These are phyloP conservation scores for Lepidium aucheri DNA, from an alignment of 345 rosid genomes.

Conservation along the genomic window DNA sequence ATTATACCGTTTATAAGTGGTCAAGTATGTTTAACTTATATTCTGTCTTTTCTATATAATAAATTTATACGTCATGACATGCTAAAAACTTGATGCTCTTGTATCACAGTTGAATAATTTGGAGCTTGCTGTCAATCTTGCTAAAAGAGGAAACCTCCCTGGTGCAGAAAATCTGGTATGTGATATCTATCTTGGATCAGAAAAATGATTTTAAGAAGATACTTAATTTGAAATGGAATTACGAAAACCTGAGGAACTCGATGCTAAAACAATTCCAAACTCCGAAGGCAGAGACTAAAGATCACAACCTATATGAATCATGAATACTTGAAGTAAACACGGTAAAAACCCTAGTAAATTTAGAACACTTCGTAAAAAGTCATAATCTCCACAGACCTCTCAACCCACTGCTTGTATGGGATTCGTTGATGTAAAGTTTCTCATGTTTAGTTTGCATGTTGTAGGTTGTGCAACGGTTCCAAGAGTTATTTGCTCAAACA, in stretches of 20 bases:
- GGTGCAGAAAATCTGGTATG: slow-evolving; percentile 98
- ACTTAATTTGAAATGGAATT: background rate
- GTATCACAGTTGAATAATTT: slow-evolving; percentile 77
- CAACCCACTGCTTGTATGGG: background rate
- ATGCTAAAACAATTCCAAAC: background rate
- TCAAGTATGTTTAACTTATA: slow-evolving; percentile 52
- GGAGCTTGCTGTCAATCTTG: slow-evolving; percentile 98
- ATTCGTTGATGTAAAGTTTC: background rate
- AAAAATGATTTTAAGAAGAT: background rate
- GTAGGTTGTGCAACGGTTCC: slow-evolving; percentile 99
- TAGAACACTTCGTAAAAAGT: background rate
- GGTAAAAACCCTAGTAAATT: background rate
- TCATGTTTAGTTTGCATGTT: slow-evolving; percentile 18
- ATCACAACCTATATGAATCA: background rate
- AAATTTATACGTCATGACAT: background rate
- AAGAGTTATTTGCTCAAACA: slow-evolving; percentile 96
- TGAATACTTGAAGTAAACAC: background rate
- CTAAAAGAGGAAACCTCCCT: slow-evolving; percentile 99
- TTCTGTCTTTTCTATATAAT: background rate
- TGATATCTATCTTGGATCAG: slow-evolving; percentile 14
- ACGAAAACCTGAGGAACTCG: background rate
- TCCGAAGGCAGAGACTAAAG: background rate
- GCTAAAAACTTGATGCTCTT: slow-evolving; percentile 10
- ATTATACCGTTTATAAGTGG: slow-evolving; percentile 95
- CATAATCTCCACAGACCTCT: background rate